phyloP scores from a whole-genome alignment of 805 yeast genomes.

The Candida peoriensis region DNA sequence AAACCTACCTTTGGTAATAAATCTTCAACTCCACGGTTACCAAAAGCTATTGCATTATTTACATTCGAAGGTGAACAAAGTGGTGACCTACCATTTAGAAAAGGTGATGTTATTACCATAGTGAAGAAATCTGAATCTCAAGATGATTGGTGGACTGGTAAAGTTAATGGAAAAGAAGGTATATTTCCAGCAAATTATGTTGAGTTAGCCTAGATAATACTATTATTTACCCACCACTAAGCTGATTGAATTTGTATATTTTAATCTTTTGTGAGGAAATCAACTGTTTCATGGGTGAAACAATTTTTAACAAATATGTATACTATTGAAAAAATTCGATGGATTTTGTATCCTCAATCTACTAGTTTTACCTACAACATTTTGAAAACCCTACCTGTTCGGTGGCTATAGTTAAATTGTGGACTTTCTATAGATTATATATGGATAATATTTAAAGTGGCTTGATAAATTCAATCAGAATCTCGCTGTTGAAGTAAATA shows the following conservation, averaged over 20 bases:
- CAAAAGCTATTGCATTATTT: slow-evolving; percentile 86
- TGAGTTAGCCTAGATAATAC: slow-evolving; percentile 51
- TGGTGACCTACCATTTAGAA: slow-evolving; percentile 90
- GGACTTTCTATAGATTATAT: too few species aligned
- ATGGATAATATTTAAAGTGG: too few species aligned
- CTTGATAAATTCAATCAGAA: too few species aligned
- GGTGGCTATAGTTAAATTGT: too few species aligned
- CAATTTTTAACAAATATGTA: too few species aligned
- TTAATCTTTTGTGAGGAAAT: neutral
- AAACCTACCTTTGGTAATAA: slow-evolving; percentile 32
- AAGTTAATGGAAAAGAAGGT: slow-evolving; percentile 76
- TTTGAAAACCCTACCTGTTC: too few species aligned
- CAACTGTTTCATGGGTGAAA: neutral
- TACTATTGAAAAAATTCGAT: too few species aligned
- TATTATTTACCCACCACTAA: too few species aligned
- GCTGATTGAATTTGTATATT: too few species aligned
- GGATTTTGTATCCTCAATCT: too few species aligned
- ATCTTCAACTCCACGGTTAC: slow-evolving; percentile 32
- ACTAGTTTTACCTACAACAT: too few species aligned
- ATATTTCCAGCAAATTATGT: slow-evolving; percentile 98
- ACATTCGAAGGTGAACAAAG: slow-evolving; percentile 86
- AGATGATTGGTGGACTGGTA: slow-evolving; percentile 99
- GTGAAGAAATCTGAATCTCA: slow-evolving; percentile 79
- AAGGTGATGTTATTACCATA: slow-evolving; percentile 90
- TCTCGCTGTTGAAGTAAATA: too few species aligned